These are phyloP conservation scores for Salix arbutifolia DNA, from an alignment of 345 rosid species.

Conservation along the genomic window DNA sequence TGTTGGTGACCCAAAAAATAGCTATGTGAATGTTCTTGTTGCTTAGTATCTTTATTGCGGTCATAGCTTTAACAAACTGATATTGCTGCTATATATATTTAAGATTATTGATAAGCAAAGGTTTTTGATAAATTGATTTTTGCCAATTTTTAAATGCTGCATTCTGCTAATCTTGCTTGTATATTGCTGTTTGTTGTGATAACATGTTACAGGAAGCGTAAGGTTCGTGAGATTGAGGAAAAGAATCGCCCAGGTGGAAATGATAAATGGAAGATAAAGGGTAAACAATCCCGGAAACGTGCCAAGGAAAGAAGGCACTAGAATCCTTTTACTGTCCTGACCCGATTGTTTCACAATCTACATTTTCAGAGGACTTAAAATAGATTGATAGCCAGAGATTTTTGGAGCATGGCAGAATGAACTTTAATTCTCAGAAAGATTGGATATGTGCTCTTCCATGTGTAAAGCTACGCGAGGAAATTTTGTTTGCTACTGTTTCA, in stretches of 20 bases:
- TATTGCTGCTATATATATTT: not conserved
- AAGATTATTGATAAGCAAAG: not conserved
- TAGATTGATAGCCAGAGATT: not conserved
- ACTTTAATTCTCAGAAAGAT: not conserved
- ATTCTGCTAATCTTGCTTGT: not conserved
- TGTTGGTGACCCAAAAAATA: not conserved
- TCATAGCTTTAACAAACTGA: not conserved
- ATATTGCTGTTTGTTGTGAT: not conserved
- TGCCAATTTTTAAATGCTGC: not conserved
- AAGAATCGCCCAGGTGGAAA: conserved; percentile 54
- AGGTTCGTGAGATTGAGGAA: conserved; percentile 78
- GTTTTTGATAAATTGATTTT: not conserved
- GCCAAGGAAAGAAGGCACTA: conserved; percentile 61
- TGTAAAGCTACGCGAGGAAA: not conserved
- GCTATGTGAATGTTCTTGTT: not conserved
- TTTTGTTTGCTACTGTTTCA: not conserved
- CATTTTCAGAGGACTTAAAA: not conserved
- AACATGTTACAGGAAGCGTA: conserved; percentile 62
- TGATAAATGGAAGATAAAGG: conserved; percentile 76
- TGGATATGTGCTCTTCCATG: not conserved
- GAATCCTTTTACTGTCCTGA: not conserved
- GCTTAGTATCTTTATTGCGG: not conserved
- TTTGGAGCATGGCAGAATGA: not conserved
- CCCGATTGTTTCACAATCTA: not conserved
- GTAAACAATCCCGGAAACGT: conserved; percentile 45